Conservation (phyloP, 768 basidiomycete genomes). For the Hygrophoropsis aurantiaca region DNA sequence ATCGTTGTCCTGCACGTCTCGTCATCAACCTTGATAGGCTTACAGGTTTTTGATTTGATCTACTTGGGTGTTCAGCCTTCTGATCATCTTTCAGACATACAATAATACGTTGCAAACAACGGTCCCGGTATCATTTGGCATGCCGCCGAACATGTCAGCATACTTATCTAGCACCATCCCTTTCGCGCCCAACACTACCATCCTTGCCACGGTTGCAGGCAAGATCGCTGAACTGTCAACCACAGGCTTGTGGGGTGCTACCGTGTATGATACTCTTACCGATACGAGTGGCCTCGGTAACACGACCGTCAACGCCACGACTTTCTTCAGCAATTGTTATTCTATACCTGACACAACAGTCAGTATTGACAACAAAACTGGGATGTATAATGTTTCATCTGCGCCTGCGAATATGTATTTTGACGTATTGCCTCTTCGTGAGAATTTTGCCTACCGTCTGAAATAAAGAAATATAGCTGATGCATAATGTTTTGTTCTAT, state of each 20-base stretch:
- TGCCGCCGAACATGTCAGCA: background rate
- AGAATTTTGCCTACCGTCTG: background rate
- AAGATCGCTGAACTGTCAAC: background rate
- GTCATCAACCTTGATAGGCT: slow-evolving; percentile 5
- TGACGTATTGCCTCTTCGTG: background rate
- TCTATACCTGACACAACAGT: background rate
- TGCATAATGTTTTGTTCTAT: too few relatives aligned
- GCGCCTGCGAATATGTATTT: background rate
- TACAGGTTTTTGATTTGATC: background rate
- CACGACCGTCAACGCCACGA: slow-evolving; percentile 12
- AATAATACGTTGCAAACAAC: background rate
- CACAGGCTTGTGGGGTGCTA: slow-evolving; percentile 5
- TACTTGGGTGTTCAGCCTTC: too few relatives aligned
- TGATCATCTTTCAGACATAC: background rate
- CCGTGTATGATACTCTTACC: slow-evolving; percentile 11
- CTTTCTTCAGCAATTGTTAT: slow-evolving; percentile 10
- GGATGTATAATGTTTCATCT: background rate
- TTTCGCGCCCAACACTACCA: background rate
- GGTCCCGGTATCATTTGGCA: background rate
- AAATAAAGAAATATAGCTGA: background rate
- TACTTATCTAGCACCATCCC: background rate
- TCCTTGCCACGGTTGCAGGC: background rate
- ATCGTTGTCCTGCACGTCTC: slow-evolving; percentile 12
- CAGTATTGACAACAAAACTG: background rate
- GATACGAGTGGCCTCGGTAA: slow-evolving; percentile 8